Conservation (phyloP, 164 flowering plant species). For the Tetrastigma voinierianum region DNA sequence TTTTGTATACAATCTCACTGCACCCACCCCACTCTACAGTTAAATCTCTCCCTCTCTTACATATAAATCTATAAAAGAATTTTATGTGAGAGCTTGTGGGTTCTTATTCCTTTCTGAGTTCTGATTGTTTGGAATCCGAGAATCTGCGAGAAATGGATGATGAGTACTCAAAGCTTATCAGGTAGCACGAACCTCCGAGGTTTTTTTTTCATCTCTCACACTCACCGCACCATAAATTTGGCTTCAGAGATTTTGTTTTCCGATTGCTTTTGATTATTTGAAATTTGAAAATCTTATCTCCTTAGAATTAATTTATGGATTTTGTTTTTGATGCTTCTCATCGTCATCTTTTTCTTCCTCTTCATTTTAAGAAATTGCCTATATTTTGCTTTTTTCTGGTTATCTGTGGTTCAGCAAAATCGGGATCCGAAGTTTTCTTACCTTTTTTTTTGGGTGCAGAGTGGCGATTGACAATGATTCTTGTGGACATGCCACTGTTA, state of each 20-base stretch:
- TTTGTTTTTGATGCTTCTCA: background rate
- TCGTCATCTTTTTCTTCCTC: background rate
- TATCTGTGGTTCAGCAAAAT: background rate
- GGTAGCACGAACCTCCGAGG: constrained; percentile 66
- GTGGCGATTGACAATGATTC: too few relatives aligned
- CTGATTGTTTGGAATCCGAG: too few relatives aligned
- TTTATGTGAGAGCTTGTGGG: too few relatives aligned
- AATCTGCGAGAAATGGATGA: constrained; percentile 37
- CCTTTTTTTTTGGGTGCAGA: background rate
- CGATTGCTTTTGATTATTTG: too few relatives aligned
- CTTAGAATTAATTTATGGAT: background rate
- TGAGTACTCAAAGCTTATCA: constrained; percentile 48
- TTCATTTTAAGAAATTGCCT: background rate
- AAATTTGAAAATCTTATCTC: too few relatives aligned
- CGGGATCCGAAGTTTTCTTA: background rate
- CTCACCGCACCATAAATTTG: background rate
- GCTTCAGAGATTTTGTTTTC: background rate
- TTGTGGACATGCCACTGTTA: too few relatives aligned
- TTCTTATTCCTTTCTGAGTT: too few relatives aligned
- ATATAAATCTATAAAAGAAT: too few relatives aligned
- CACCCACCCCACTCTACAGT: too few relatives aligned
- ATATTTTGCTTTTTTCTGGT: background rate
- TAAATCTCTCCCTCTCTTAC: too few relatives aligned
- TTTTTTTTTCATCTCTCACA: constrained; percentile 11
- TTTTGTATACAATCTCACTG: too few relatives aligned